Percentiles rank a stretch among this genome's conserved stretches.
phyloP scores from a whole-genome alignment of 257 asterid genomes.

The Schizonepeta tenuifolia region DNA sequence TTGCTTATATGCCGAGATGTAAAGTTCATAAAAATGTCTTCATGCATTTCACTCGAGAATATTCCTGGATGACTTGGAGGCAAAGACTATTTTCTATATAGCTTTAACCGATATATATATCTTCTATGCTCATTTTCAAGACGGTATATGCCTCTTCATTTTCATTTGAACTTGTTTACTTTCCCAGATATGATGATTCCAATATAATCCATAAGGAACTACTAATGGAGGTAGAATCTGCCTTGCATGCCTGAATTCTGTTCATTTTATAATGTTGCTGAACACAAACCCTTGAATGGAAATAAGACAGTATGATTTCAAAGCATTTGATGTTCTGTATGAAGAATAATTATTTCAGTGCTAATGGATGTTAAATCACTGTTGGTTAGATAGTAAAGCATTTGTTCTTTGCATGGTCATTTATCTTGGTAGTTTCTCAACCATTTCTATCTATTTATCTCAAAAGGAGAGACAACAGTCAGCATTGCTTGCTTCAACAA shows the following conservation, averaged over 20 bases:
- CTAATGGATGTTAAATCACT: constrained; percentile 10
- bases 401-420: constrained; percentile 7
- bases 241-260: constrained; percentile 11
- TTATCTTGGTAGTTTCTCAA: constrained; percentile 26
- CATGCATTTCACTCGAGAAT: constrained; percentile 23
- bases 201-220: background rate
- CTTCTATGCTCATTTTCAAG: too few species aligned
- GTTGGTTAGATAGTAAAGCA: constrained; percentile 2
- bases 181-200: too few species aligned
- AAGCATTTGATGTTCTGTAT: background rate
- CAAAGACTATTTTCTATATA: background rate
- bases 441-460: constrained; percentile 23
- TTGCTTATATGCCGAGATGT: background rate
- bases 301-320: background rate
- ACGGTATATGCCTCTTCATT: too few species aligned
- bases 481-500: constrained; percentile 31
- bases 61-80: constrained; percentile 4
- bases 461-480: constrained; percentile 60
- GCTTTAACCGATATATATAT: too few species aligned
- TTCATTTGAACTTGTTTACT: too few species aligned
- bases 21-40: constrained; percentile 10
- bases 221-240: background rate
- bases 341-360: background rate
- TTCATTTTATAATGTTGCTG: constrained; percentile 2
- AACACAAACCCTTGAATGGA: background rate